Conservation (phyloP, 2,329 filamentous ascomycete species). For the Ascochyta rabiei region DNA sequence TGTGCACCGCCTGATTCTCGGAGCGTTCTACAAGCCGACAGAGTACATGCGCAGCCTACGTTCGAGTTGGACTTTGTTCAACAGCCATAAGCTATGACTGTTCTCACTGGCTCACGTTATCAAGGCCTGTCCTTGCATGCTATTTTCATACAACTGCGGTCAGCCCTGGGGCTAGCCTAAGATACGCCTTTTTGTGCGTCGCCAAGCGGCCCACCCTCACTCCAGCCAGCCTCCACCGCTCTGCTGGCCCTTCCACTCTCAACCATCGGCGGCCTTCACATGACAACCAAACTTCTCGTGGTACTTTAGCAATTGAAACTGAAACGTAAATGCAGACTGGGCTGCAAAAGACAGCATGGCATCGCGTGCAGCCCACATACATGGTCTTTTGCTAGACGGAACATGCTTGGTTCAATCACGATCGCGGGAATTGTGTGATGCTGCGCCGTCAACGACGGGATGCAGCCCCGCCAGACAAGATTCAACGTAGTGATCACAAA, state of each 20-base stretch:
- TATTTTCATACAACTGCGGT: constrained; percentile 28
- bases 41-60: constrained; percentile 10
- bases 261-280: neutral
- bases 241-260: constrained; percentile 4
- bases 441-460: constrained; percentile 8
- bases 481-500: neutral
- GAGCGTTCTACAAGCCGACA: constrained; percentile 23
- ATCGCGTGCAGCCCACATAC: neutral
- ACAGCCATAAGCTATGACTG: constrained; percentile 16
- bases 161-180: constrained; percentile 18
- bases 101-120: constrained; percentile 9
- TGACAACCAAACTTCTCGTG: neutral
- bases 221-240: constrained; percentile 20
- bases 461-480: neutral
- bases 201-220: constrained; percentile 21
- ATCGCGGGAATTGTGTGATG: neutral
- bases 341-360: neutral
- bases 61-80: constrained; percentile 9
- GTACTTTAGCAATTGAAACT: neutral
- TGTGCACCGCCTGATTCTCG: constrained; percentile 22
- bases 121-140: constrained; percentile 12
- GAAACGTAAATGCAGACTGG: neutral
- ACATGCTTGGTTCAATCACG: neutral
- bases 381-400: neutral
- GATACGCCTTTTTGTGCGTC: constrained; percentile 12